Evolutionary conservation across 164 flowering plant species (phyloP).

Genomic region (Euptelea pleiosperma): DNA sequence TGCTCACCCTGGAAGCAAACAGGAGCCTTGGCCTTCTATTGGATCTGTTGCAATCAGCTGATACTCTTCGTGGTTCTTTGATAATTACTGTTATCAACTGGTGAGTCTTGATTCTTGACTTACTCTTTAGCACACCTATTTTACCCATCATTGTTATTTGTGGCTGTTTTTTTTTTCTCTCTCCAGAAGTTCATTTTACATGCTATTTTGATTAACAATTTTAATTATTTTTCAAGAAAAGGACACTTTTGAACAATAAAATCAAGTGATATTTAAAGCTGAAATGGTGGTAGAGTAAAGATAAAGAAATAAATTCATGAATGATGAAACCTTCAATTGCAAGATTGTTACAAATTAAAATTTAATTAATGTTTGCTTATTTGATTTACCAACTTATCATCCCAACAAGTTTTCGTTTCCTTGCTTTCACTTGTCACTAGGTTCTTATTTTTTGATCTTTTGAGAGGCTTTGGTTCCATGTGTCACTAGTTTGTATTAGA

Average conservation of each 20-base stretch:
- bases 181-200: neutral
- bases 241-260: neutral
- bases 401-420: no score
- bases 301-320: no score
- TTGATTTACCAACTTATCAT: no score
- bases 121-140: neutral
- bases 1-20: constrained; percentile 62
- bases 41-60: constrained; percentile 55
- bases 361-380: no score
- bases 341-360: no score
- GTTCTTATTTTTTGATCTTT: no score
- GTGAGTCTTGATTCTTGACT: constrained; percentile 54
- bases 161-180: neutral
- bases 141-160: neutral
- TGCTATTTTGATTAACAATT: neutral
- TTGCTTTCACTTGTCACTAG: no score
- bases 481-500: neutral
- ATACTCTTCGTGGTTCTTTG: constrained; percentile 53
- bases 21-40: constrained; percentile 49
- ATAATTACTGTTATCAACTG: constrained; percentile 70
- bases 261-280: no score
- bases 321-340: no score
- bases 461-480: no score
- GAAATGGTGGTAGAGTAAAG: no score
- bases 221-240: neutral